Evolutionary conservation across 257 asterid genomes (phyloP).

Genomic region (Hygrophila difformis): DNA sequence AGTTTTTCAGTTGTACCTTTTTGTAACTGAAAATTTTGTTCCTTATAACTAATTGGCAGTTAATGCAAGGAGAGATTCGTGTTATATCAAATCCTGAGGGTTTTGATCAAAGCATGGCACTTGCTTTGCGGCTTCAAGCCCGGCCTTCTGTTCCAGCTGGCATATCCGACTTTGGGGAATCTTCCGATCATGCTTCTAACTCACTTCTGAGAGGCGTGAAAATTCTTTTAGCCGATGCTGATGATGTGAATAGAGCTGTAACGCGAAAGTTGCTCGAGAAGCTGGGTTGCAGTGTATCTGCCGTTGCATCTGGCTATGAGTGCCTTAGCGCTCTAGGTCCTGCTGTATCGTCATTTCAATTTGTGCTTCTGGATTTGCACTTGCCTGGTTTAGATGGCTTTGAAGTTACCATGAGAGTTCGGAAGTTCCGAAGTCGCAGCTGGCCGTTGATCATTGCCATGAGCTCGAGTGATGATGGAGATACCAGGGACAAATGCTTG

Average conservation of each 20-base stretch:
- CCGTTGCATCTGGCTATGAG: slow-evolving; percentile 72
- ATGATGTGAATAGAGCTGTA: slow-evolving; percentile 68
- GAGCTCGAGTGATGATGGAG: slow-evolving; percentile 50
- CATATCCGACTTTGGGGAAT: slow-evolving; percentile 43
- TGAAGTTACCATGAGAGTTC: slow-evolving; percentile 61
- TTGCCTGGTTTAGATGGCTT: slow-evolving; percentile 74
- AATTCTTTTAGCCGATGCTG: slow-evolving; percentile 75
- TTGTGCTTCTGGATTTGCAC: slow-evolving; percentile 77
- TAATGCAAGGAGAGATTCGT: slow-evolving; percentile 97
- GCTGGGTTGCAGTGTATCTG: slow-evolving; percentile 61
- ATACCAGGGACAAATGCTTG: slow-evolving; percentile 41
- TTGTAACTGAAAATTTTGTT: neutral
- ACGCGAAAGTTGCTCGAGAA: slow-evolving; percentile 76
- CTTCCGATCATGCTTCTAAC: slow-evolving; percentile 41
- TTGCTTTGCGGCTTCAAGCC: slow-evolving; percentile 60
- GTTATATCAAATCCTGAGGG: slow-evolving; percentile 50
- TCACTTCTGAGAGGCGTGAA: slow-evolving; percentile 56
- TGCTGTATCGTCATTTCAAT: slow-evolving; percentile 28
- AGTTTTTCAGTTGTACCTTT: neutral
- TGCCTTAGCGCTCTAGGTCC: slow-evolving; percentile 63
- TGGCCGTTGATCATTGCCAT: slow-evolving; percentile 78
- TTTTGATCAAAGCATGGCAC: slow-evolving; percentile 73
- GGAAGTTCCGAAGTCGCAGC: slow-evolving; percentile 60
- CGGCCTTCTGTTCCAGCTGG: slow-evolving; percentile 34
- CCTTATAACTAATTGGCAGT: slow-evolving; percentile 32